Percentiles rank a stretch among this genome's conserved stretches.
phyloP scores from a whole-genome alignment of 2,329 filamentous ascomycete species.

The Spiromastix sp. region DNA sequence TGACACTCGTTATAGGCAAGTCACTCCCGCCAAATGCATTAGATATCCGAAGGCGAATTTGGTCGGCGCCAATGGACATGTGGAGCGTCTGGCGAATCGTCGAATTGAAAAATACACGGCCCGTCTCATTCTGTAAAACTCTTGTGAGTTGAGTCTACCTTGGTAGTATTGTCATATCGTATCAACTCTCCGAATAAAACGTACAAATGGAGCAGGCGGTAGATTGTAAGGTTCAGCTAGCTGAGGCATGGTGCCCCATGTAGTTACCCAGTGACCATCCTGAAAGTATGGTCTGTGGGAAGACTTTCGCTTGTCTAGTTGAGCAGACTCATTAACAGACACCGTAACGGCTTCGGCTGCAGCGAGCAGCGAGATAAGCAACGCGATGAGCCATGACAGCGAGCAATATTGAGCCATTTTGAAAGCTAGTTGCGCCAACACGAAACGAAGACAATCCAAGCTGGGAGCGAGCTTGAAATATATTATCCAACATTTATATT shows the following conservation, averaged over 20 bases:
- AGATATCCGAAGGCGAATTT: constrained; percentile 53
- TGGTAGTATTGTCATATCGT: too few species aligned
- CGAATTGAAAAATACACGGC: constrained; percentile 45
- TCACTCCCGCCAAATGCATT: constrained; percentile 55
- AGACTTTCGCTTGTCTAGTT: not conserved
- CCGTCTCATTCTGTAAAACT: constrained; percentile 37
- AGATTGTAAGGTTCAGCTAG: constrained; percentile 53
- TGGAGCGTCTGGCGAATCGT: constrained; percentile 58
- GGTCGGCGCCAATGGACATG: constrained; percentile 45
- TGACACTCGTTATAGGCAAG: constrained; percentile 49
- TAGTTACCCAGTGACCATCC: constrained; percentile 42
- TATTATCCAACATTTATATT: too few species aligned
- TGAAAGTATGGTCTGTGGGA: not conserved
- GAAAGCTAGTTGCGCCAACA: too few species aligned
- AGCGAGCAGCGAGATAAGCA: not conserved
- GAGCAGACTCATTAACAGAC: not conserved
- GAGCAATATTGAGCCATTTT: not conserved
- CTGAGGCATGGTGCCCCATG: constrained; percentile 58
- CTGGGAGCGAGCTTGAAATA: too few species aligned
- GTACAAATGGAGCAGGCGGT: constrained; percentile 49
- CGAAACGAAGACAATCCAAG: too few species aligned
- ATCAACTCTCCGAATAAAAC: too few species aligned
- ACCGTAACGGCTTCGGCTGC: not conserved
- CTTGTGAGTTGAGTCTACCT: too few species aligned
- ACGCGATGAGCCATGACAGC: not conserved